Conservation (phyloP, 306 rosid species). For the Ceratonia siliqua region DNA sequence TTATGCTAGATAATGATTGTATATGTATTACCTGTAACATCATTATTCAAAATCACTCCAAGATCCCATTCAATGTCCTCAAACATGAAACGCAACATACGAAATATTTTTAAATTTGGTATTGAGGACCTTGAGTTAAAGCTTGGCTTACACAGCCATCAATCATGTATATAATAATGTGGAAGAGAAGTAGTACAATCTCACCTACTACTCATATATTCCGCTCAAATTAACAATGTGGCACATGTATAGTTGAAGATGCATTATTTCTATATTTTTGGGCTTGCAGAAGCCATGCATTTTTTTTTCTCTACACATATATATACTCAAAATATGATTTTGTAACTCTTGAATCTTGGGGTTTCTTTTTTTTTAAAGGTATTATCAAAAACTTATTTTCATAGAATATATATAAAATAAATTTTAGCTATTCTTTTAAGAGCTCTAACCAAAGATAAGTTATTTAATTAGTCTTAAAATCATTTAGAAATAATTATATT, state of each 20-base stretch:
- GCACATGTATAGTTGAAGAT: constrained; percentile 12
- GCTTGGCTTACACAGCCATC: constrained; percentile 11
- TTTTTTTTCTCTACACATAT: neutral
- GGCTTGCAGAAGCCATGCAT: neutral
- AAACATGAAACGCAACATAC: constrained; percentile 49
- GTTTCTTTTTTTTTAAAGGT: neutral
- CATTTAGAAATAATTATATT: neutral
- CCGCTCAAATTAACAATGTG: constrained; percentile 1
- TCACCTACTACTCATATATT: constrained; percentile 34
- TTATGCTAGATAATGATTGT: constrained; percentile 40
- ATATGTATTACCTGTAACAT: constrained; percentile 29
- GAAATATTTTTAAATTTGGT: constrained; percentile 32
- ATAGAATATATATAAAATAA: too few species aligned
- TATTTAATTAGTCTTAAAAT: too few species aligned
- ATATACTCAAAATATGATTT: neutral
- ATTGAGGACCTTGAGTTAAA: constrained; percentile 13
- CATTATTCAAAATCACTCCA: constrained; percentile 29
- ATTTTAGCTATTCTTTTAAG: too few species aligned
- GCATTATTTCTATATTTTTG: constrained; percentile 3
- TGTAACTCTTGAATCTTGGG: neutral
- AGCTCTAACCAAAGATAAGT: too few species aligned
- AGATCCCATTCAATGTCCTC: constrained; percentile 43
- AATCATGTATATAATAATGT: constrained; percentile 27
- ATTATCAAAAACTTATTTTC: too few species aligned
- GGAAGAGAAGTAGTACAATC: constrained; percentile 25